A percentile compares a stretch with the other conserved stretches of the same genome.
Conservation (phyloP, 73 alveolate species). For the Tetrahymena elliotti region DNA sequence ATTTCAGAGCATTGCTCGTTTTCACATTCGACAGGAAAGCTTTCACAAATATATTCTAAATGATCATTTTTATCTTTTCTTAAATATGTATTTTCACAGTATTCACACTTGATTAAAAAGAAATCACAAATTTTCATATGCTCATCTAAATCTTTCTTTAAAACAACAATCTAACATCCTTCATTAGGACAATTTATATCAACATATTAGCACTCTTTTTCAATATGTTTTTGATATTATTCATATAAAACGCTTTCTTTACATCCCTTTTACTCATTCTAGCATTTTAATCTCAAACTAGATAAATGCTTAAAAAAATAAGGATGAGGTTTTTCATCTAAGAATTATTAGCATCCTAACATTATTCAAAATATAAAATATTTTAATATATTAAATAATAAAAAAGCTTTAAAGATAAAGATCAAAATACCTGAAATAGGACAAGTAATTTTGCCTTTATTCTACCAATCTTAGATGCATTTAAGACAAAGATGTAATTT, state of each 20-base stretch:
- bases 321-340: not conserved
- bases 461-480: not conserved
- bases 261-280: not conserved
- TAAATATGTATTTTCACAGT: not conserved
- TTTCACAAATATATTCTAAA: not conserved
- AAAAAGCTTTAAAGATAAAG: not conserved
- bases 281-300: not conserved
- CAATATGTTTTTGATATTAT: not conserved
- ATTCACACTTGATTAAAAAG: not conserved
- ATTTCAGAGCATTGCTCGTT: not conserved
- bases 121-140: not conserved
- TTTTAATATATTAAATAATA: not conserved
- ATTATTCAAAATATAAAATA: too few species aligned
- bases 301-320: not conserved
- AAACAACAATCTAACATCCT: not conserved
- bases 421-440: not conserved
- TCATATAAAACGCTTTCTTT: not conserved
- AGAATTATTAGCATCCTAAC: not conserved
- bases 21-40: not conserved
- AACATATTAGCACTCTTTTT: not conserved
- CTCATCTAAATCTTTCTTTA: not conserved
- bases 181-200: not conserved
- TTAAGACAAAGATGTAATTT: not conserved
- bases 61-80: not conserved
- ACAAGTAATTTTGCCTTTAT: not conserved